phyloP scores from a whole-genome alignment of 176 grass and related monocot genomes.

The Musa acuminata region DNA sequence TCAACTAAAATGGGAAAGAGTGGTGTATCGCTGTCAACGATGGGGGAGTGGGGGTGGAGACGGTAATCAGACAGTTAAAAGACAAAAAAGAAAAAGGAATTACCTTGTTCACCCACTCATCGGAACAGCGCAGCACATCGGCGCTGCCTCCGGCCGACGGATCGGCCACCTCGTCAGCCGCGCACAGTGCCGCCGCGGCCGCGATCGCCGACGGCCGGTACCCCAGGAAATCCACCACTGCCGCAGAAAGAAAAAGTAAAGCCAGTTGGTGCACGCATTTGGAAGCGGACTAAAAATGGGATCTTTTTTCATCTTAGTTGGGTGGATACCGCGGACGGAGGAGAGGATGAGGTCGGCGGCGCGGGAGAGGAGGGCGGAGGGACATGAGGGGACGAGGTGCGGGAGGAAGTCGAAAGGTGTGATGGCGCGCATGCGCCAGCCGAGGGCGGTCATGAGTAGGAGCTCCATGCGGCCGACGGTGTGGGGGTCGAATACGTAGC shows the following conservation, averaged over 20 bases:
- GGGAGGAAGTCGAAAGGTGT: conserved; percentile 49
- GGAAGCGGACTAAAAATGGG: neutral
- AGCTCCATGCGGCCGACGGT: conserved; percentile 45
- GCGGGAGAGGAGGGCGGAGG: conserved; percentile 11
- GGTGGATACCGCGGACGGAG: conserved; percentile 19
- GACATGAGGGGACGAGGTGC: conserved; percentile 1
- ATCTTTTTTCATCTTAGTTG: neutral
- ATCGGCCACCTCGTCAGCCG: conserved; percentile 2
- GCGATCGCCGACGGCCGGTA: conserved; percentile 35
- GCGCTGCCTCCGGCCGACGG: neutral
- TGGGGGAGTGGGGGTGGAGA: no score
- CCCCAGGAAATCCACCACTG: conserved; percentile 34
- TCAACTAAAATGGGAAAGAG: no score
- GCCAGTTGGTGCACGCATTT: neutral
- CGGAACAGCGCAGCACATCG: neutral
- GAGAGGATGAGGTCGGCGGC: conserved; percentile 23
- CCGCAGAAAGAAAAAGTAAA: neutral
- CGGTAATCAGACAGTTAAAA: neutral
- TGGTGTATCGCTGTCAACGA: neutral
- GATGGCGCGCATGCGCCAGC: conserved; percentile 34
- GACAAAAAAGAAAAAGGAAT: neutral
- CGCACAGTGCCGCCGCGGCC: conserved; percentile 26
- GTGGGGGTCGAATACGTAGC: conserved; percentile 37
- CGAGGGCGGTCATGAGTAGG: conserved; percentile 33
- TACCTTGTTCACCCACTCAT: conserved; percentile 28